Percentiles rank a stretch among this genome's conserved stretches.
phyloP scores from a whole-genome alignment of 192 early-diverging fungal genomes.

The Coemansia sp. region DNA sequence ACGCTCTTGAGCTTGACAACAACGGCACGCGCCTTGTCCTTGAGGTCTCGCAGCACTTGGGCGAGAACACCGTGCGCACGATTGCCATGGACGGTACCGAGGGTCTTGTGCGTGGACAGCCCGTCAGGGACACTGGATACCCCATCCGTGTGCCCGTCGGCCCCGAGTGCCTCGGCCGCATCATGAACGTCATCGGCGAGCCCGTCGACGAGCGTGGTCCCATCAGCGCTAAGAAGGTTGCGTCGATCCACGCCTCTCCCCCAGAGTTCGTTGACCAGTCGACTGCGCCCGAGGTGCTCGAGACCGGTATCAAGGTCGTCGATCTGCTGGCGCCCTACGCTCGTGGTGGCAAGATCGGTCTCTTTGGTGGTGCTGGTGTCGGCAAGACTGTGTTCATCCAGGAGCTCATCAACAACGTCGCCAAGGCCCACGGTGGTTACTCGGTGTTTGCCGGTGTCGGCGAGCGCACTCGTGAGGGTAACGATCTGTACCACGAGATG shows the following conservation, averaged over 20 bases:
- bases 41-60: slow-evolving; percentile 96
- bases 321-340: slow-evolving; percentile 97
- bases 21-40: slow-evolving; percentile 85
- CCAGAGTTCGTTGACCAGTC: slow-evolving; percentile 97
- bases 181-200: slow-evolving; percentile 99
- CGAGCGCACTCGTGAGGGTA: slow-evolving; percentile 99
- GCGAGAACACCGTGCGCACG: slow-evolving; percentile 97
- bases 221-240: slow-evolving; percentile 85
- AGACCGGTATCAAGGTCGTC: slow-evolving; percentile 99
- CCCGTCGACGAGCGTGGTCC: slow-evolving; percentile 98
- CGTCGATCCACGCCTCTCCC: slow-evolving; percentile 90
- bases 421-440: slow-evolving; percentile 99
- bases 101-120: slow-evolving; percentile 95
- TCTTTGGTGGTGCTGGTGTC: slow-evolving; percentile 99
- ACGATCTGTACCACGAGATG: slow-evolving; percentile 99
- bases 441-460: slow-evolving; percentile 98
- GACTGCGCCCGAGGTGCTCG: slow-evolving; percentile 90
- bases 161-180: slow-evolving; percentile 94
- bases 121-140: slow-evolving; percentile 89
- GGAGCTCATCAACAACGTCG: slow-evolving; percentile 99
- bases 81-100: slow-evolving; percentile 99
- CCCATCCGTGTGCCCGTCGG: slow-evolving; percentile 94
- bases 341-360: slow-evolving; percentile 98
- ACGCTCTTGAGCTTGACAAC: slow-evolving; percentile 93
- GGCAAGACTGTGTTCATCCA: slow-evolving; percentile 99